Evolutionary conservation across 768 basidiomycete species (phyloP).

Genomic region (Russula sp.): DNA sequence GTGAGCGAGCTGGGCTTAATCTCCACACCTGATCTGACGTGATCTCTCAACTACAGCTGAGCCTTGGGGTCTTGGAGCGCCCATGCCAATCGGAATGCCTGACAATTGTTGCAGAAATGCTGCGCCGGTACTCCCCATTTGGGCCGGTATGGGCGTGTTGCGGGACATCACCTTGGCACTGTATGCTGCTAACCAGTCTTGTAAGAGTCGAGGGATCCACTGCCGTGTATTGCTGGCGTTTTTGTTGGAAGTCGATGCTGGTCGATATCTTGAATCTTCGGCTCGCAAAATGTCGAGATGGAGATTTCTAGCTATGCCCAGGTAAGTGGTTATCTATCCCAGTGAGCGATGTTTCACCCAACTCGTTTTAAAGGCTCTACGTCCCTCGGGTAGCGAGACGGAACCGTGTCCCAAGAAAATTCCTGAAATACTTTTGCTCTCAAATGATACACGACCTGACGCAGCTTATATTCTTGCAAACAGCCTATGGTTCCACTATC

Average conservation of each 20-base stretch:
- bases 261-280: constrained; percentile 50
- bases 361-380: constrained; percentile 39
- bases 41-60: constrained; percentile 34
- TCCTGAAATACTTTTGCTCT: constrained; percentile 68
- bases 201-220: constrained; percentile 63
- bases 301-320: constrained; percentile 62
- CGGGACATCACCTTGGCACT: constrained; percentile 55
- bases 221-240: constrained; percentile 62
- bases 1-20: constrained; percentile 41
- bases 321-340: constrained; percentile 40
- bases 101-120: constrained; percentile 61
- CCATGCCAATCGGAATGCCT: constrained; percentile 53
- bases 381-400: constrained; percentile 39
- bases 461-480: constrained; percentile 71
- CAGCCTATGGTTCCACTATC: constrained; percentile 79
- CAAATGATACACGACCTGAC: constrained; percentile 53
- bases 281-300: constrained; percentile 57
- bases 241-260: constrained; percentile 62
- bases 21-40: not conserved
- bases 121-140: constrained; percentile 70
- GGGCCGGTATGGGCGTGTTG: constrained; percentile 72
- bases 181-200: constrained; percentile 57
- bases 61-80: constrained; percentile 48
- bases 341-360: not conserved
- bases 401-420: constrained; percentile 41